Percentiles rank a stretch among this genome's conserved stretches.
These are phyloP conservation scores for Solanum clarkiae DNA, from an alignment of 257 asterid species.

Conservation along the genomic window DNA sequence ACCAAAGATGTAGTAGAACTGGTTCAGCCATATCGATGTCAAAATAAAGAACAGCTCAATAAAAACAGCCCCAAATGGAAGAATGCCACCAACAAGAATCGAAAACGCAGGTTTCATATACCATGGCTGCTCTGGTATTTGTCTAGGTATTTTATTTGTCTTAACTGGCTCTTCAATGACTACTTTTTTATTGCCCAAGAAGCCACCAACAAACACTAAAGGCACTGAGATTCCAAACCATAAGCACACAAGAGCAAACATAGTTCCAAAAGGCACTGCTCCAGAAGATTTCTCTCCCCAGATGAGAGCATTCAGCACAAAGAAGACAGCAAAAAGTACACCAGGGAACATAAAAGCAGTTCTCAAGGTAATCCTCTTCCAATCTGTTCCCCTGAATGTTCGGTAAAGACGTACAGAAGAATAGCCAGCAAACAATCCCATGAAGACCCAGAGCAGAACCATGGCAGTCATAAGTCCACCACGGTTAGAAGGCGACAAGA, in stretches of 20 bases:
- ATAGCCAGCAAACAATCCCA: slow-evolving; percentile 80
- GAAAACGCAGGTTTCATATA: slow-evolving; percentile 76
- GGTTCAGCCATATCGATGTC: slow-evolving; percentile 90
- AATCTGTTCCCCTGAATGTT: slow-evolving; percentile 67
- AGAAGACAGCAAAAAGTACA: slow-evolving; percentile 52
- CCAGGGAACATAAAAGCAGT: slow-evolving; percentile 86
- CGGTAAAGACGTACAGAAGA: slow-evolving; percentile 64
- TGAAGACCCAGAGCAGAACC: slow-evolving; percentile 86
- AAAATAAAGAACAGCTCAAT: slow-evolving; percentile 77
- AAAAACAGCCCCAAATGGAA: slow-evolving; percentile 87
- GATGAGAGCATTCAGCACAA: slow-evolving; percentile 59
- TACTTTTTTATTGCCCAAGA: slow-evolving; percentile 59
- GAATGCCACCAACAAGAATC: slow-evolving; percentile 70
- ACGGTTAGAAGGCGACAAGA: slow-evolving; percentile 80
- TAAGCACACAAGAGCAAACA: slow-evolving; percentile 73
- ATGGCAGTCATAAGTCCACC: slow-evolving; percentile 89
- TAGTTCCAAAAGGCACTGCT: slow-evolving; percentile 78
- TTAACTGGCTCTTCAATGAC: slow-evolving; percentile 68
- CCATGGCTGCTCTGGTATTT: slow-evolving; percentile 85
- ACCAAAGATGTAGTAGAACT: slow-evolving; percentile 79
- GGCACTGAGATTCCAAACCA: slow-evolving; percentile 92
- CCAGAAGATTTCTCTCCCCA: slow-evolving; percentile 89
- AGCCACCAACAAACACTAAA: slow-evolving; percentile 66
- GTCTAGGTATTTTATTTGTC: slow-evolving; percentile 74
- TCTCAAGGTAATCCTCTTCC: slow-evolving; percentile 68